Evolutionary conservation across 2,329 filamentous ascomycete genomes (phyloP).

Genomic region (Aurifilum marmelostoma): DNA sequence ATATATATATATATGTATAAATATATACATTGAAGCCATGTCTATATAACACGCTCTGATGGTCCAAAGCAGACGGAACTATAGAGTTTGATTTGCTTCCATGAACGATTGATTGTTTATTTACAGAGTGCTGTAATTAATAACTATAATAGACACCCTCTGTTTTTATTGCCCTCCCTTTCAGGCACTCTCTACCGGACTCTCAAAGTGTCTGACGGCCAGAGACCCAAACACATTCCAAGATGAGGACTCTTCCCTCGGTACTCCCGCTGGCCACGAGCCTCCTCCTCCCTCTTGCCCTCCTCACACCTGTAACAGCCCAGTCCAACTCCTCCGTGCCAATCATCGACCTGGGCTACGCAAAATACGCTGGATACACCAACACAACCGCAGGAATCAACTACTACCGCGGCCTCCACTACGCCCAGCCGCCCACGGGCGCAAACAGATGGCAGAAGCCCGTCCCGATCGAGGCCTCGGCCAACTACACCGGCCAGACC

Average conservation of each 20-base stretch:
- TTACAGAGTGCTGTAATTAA: no score
- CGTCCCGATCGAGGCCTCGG: conserved; percentile 13
- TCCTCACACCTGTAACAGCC: background rate
- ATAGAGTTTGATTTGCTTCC: no score
- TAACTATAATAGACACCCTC: background rate
- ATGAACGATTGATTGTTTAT: no score
- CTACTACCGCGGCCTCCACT: conserved; percentile 19
- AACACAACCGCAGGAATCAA: conserved; percentile 18
- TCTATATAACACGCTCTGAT: background rate
- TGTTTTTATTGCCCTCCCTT: background rate
- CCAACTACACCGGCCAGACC: conserved; percentile 18
- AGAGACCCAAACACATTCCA: background rate
- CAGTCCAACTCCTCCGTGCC: conserved; percentile 11
- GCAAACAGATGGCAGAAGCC: conserved; percentile 17
- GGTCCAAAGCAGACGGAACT: no score
- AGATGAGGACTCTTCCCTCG: background rate
- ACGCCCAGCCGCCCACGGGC: conserved; percentile 11
- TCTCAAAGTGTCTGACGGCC: no score
- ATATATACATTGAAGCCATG: background rate
- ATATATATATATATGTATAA: background rate
- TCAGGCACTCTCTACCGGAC: background rate
- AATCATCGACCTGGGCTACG: conserved; percentile 19
- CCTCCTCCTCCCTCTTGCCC: background rate
- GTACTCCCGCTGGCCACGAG: background rate
- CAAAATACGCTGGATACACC: conserved; percentile 17